Base-by-base conservation (phyloP, 2,329 filamentous ascomycete genomes). In the Trichoderma semiorbis region DNA sequence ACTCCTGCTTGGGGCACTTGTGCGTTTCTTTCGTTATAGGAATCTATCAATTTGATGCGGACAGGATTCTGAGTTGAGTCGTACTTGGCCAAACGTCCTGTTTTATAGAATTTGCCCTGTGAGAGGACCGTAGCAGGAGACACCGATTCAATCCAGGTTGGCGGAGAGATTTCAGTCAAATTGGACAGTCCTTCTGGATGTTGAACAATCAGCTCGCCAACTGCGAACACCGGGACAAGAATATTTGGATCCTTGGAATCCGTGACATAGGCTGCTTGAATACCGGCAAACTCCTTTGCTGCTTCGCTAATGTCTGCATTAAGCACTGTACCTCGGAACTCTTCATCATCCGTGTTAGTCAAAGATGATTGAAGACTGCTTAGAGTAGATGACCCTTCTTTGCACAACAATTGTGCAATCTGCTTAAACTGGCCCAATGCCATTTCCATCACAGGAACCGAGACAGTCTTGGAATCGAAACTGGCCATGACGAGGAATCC, bases 381-480 rank as follows among this genome's bases (percentile, higher is more conserved):
- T 16, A 85, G 75, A 12, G 74, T 76, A 5, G 74, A 75, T 12
- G 78, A 77, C 1, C 77, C 77, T 39, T 80, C 77, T 66, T 81
- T 79, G 61, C 86, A 85, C 28, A 92, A 82, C 26, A 85, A 80
- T 55, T 84, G 82, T 0, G 85, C 83, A n/a, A 88, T 83, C 4
- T 82, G 80, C 39, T 84, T 84, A 26, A 91, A 82, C 68, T 88
- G 85, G 2, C 81, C 77, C 26, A 90, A 80, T 3, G 86, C 86
- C 36, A 83, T 82, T 75, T 89, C 81, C 80, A 90, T 87, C 21
- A 85, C 83, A 28, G 81, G 79, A 36, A 81, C 82, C 21, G 82
- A 81, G 21, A 92, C 85, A 0, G 86, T 85, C n/a, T 86, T 85
- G 26, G 88, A 89, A 76, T 92, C 89, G 75, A 91, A 91, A 75